phyloP scores from a whole-genome alignment of 768 basidiomycete species.

The Lentinula sp. region DNA sequence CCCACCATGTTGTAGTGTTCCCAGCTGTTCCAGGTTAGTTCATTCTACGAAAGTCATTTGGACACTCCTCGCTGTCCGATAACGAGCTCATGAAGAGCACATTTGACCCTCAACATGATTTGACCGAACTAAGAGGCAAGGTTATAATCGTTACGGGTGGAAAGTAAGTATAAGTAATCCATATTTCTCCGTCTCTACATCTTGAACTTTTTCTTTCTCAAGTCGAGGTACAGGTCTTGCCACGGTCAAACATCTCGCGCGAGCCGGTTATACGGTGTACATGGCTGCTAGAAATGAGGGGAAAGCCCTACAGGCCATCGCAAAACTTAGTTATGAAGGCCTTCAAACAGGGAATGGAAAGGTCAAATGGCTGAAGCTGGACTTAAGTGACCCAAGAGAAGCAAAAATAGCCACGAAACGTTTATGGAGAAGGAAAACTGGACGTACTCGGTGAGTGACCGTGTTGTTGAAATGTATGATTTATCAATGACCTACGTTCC shows the following conservation, averaged over 20 bases:
- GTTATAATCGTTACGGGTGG: constrained; percentile 4
- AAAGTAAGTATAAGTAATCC: background rate
- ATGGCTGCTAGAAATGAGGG: constrained; percentile 45
- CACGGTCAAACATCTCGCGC: constrained; percentile 45
- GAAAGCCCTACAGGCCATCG: constrained; percentile 43
- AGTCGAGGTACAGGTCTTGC: constrained; percentile 42
- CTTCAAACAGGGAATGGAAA: constrained; percentile 38
- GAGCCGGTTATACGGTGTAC: constrained; percentile 54
- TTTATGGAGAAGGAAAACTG: constrained; percentile 44
- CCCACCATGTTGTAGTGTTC: background rate
- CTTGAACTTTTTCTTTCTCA: background rate
- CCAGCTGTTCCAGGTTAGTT: background rate
- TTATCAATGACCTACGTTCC: background rate
- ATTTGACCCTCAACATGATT: background rate
- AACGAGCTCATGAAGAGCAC: background rate
- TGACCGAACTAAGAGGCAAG: background rate
- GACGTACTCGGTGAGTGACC: constrained; percentile 44
- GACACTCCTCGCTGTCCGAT: background rate
- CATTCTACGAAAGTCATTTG: background rate
- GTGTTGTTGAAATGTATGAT: background rate
- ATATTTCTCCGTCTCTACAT: background rate
- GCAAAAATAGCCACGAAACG: constrained; percentile 42
- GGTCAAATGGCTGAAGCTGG: constrained; percentile 44
- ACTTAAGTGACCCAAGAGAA: constrained; percentile 41
- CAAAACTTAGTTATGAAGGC: constrained; percentile 35